Percentiles rank a stretch among this genome's conserved stretches.
phyloP scores from a whole-genome alignment of 1,139 yeast species.

The Meyerozyma guilliermondii region DNA sequence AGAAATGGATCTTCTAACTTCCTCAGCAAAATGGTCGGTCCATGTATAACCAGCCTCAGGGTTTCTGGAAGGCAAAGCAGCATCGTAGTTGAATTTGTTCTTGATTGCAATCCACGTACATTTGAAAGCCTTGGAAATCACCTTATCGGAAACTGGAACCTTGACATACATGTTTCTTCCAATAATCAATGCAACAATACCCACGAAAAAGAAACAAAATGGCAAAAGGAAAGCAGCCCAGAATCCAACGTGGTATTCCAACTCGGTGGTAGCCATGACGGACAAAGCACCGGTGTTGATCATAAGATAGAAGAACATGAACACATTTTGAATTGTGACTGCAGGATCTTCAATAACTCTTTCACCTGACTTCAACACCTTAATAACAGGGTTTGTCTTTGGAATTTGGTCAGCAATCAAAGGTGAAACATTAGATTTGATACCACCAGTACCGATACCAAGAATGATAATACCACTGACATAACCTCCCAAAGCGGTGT shows the following conservation, averaged over 20 bases:
- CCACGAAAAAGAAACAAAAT: constrained; percentile 61
- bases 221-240: constrained; percentile 53
- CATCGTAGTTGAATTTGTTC: constrained; percentile 47
- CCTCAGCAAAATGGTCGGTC: constrained; percentile 60
- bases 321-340: constrained; percentile 37
- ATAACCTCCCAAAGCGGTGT: constrained; percentile 48
- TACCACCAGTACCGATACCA: constrained; percentile 80
- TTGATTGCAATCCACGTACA: constrained; percentile 41
- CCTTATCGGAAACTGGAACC: constrained; percentile 60
- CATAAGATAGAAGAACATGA: constrained; percentile 40
- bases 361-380: constrained; percentile 31
- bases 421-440: constrained; percentile 75
- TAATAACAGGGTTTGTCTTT: constrained; percentile 31
- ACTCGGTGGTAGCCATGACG: constrained; percentile 38
- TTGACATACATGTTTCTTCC: constrained; percentile 58
- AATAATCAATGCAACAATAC: constrained; percentile 46
- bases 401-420: constrained; percentile 72
- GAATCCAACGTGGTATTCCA: constrained; percentile 34
- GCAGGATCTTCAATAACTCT: constrained; percentile 37
- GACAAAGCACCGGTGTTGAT: constrained; percentile 38
- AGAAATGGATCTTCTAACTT: constrained; percentile 49
- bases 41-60: constrained; percentile 46
- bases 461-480: constrained; percentile 59
- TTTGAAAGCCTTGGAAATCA: constrained; percentile 52
- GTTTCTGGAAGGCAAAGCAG: constrained; percentile 50